Evolutionary conservation across 805 yeast species (phyloP).

Genomic region (Kodamaea sagamina): DNA sequence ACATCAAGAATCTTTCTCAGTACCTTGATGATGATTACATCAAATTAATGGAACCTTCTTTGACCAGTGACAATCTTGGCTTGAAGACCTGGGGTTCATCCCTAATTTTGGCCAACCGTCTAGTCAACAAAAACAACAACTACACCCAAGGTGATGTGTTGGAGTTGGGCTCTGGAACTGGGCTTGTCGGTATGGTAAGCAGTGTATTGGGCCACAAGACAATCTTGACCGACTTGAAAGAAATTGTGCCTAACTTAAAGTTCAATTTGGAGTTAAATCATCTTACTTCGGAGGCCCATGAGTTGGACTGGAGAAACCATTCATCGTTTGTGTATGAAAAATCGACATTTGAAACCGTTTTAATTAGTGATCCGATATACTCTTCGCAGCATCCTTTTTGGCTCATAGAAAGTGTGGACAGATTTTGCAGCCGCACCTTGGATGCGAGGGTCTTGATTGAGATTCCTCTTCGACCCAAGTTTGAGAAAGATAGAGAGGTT

Average conservation of each 20-base stretch:
- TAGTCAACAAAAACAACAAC: constrained; percentile 32
- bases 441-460: constrained; percentile 61
- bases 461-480: constrained; percentile 71
- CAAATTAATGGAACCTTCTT: constrained; percentile 72
- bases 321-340: constrained; percentile 31
- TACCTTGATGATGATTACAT: constrained; percentile 22
- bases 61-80: constrained; percentile 86
- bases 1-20: constrained; percentile 37
- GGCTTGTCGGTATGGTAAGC: constrained; percentile 78
- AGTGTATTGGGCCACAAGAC: constrained; percentile 52
- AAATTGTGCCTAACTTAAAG: constrained; percentile 67
- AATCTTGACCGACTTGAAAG: constrained; percentile 74
- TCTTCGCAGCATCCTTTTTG: constrained; percentile 77
- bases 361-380: constrained; percentile 88
- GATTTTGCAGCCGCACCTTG: constrained; percentile 38
- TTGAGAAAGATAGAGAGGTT: constrained; percentile 59
- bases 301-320: constrained; percentile 80
- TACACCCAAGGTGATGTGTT: constrained; percentile 39
- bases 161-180: constrained; percentile 97
- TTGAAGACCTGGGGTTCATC: constrained; percentile 97
- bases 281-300: constrained; percentile 41
- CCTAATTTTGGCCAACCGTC: constrained; percentile 59
- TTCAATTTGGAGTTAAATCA: constrained; percentile 60
- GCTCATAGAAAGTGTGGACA: constrained; percentile 60
- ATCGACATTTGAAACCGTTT: constrained; percentile 53